Conservation (phyloP, 2,329 filamentous ascomycete genomes). For the Stylonectria norvegica region DNA sequence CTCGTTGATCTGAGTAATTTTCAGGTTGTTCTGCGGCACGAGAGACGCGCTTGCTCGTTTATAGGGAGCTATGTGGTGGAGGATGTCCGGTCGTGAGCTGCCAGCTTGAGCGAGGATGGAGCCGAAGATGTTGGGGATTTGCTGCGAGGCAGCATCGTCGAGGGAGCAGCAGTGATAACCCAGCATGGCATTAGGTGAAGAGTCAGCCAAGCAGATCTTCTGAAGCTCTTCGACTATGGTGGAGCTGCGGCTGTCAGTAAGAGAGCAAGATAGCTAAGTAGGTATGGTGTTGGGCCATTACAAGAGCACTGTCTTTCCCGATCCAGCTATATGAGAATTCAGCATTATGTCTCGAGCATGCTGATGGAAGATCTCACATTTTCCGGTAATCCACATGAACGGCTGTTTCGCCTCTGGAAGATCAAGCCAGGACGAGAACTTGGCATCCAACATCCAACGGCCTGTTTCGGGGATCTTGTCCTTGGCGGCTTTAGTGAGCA, state of each 20-base stretch:
- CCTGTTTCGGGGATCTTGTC: slow-evolving; percentile 20
- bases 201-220: slow-evolving; percentile 1
- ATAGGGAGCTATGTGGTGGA: slow-evolving; percentile 16
- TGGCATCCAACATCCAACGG: slow-evolving; percentile 16
- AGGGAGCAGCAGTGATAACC: slow-evolving; percentile 26
- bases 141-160: slow-evolving; percentile 24
- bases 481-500: slow-evolving; percentile 8
- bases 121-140: slow-evolving; percentile 26
- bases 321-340: slow-evolving; percentile 18
- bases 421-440: slow-evolving; percentile 15
- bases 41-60: slow-evolving; percentile 6
- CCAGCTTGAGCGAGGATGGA: slow-evolving; percentile 26
- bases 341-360: not conserved
- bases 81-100: slow-evolving; percentile 9
- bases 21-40: slow-evolving; percentile 20
- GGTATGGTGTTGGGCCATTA: slow-evolving; percentile 2
- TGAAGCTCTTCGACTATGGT: slow-evolving; percentile 20
- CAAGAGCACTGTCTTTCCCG: slow-evolving; percentile 29
- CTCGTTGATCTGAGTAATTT: slow-evolving; percentile 9
- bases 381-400: slow-evolving; percentile 24
- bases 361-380: slow-evolving; percentile 12
- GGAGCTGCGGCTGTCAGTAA: slow-evolving; percentile 12
- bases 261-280: not conserved
- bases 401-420: slow-evolving; percentile 9
- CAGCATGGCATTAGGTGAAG: slow-evolving; percentile 10